Evolutionary conservation across 2,329 filamentous ascomycete genomes (phyloP), one percentile per base, ranked within the genome.

Genomic region (Clonostachys solani): DNA sequence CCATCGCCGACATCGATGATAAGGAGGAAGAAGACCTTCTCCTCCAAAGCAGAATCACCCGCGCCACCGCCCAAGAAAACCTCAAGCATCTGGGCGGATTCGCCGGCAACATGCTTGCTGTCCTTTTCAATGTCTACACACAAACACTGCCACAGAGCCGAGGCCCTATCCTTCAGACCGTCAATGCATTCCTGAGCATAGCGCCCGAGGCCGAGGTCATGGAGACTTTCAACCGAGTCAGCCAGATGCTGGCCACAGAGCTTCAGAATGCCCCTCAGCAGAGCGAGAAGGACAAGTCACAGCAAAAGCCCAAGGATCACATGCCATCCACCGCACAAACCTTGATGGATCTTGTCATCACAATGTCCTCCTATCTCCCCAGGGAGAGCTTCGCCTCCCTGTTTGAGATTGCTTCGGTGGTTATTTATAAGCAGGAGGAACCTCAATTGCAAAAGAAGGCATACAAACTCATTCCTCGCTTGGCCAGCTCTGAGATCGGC

Each of bases 91-190:
- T 99, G 12, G 83, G 89, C 15, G 73, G 74, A 1, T 92, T 94
- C 60, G 80, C 92, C 2, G 86, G 86, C 50, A 97, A 97, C 59
- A 80, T 99, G 68, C 81, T 99, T 40, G 92, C 94, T 7, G 92
- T 97, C 1, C 74, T 99, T n/a, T 97, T 99, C 77, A 99, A 99
- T 62, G 92, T 99, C 41, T 99, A 99, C 71, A 96, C 89, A 53
- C 89, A 96, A 66, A 99, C 94, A 1, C 77, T 99, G 23, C 92
- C 94, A 3, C 90, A 96, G 60, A 94, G 89, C 60, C 81, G 94
- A 56, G 92, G 90, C 0, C 90, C 89, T 17, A 94, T 99, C 46
- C 74, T 99, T 34, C 89, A 92, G 63, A 96, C 92, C 52, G 94
- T 97, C 72, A 96, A 97, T 67, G 84, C 90, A 6, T 97, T 92